Conservation (phyloP, 139 green algal species). For the Spirogloea muscicola region DNA sequence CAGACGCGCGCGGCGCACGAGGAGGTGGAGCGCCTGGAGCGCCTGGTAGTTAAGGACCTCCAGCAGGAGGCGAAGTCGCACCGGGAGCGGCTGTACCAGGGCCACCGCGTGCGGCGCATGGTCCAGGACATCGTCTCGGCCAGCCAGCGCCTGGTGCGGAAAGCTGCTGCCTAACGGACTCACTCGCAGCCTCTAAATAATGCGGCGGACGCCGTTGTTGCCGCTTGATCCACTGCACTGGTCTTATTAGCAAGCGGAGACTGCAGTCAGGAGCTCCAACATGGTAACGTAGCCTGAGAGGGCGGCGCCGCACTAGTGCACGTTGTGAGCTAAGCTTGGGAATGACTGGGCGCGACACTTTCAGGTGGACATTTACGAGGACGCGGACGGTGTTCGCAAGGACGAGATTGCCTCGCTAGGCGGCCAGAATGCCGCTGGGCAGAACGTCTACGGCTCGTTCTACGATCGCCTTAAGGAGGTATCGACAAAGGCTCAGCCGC, state of each 20-base stretch:
- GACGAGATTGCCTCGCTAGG: constrained; percentile 86
- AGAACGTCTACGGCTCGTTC: constrained; percentile 59
- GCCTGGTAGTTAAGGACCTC: constrained; percentile 78
- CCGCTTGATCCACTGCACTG: too few relatives aligned
- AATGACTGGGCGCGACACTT: too few relatives aligned
- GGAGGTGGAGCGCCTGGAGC: constrained; percentile 85
- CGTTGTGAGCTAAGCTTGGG: too few relatives aligned
- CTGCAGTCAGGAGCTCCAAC: background rate
- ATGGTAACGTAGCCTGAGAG: background rate
- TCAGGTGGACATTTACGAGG: constrained; percentile 79
- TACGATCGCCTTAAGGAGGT: constrained; percentile 90
- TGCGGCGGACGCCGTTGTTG: too few relatives aligned
- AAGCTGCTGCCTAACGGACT: too few relatives aligned
- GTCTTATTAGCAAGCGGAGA: background rate
- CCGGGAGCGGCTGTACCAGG: constrained; percentile 70
- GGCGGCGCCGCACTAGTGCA: background rate
- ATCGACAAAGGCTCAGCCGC: too few relatives aligned
- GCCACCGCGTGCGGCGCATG: constrained; percentile 71
- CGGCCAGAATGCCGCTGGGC: constrained; percentile 6
- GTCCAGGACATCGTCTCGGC: constrained; percentile 67
- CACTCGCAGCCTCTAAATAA: too few relatives aligned
- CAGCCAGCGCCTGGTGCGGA: constrained; percentile 71
- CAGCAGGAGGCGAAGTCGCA: constrained; percentile 71
- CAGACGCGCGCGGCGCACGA: constrained; percentile 82
- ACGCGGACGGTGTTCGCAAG: constrained; percentile 72